Evolutionary conservation across 805 yeast genomes (phyloP), one percentile per base, ranked within the genome.

Genomic region (Blastobotrys muscicola): DNA sequence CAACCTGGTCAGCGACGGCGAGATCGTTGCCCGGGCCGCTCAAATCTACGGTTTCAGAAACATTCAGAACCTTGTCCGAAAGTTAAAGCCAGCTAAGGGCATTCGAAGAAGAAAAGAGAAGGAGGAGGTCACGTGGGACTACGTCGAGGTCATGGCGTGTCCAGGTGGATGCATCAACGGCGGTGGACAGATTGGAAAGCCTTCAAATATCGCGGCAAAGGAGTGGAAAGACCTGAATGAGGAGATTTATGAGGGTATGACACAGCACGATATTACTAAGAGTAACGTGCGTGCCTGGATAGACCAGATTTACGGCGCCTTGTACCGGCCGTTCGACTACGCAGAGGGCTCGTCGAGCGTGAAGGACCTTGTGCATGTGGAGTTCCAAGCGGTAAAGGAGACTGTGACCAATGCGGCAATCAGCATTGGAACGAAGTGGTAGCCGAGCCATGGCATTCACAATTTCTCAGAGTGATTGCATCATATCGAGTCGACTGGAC

Each of bases 161-260:
- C 98, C 98, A 4, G 87, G 85, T 26, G 98, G 98, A 1, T 92
- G 97, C 57, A 84, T 89, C 45, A 92, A 90, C 56, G 98, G 98
- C 8, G 97, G 98, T 15, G 98, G 98, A 0, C 89, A 87, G 54
- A 73, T 86, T 13, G 71, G 75, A 3, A 69, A 61, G 9, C 64
- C 64, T n/a, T 60, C 49, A 13, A 54, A 45, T 30, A 46, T 54
- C 11, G 52, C 53, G 10, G 39, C 47, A 39, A 56, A 54, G 42
- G 62, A 56, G 38, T 65, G 63, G 65, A 51, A 45, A 43, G 60
- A 49, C 46, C 57, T 51, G 36, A 50, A 47, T 45, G 65, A 59
- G 46, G 48, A 39, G 65, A 58, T 51, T 67, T 77, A 58, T 68
- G 61, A 33, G 33, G 49, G 36, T 3, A 39, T 39, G 26, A 14